These are phyloP conservation scores for Selaginella moellendorffii DNA, from an alignment of 75 land plant species.

Conservation along the genomic window DNA sequence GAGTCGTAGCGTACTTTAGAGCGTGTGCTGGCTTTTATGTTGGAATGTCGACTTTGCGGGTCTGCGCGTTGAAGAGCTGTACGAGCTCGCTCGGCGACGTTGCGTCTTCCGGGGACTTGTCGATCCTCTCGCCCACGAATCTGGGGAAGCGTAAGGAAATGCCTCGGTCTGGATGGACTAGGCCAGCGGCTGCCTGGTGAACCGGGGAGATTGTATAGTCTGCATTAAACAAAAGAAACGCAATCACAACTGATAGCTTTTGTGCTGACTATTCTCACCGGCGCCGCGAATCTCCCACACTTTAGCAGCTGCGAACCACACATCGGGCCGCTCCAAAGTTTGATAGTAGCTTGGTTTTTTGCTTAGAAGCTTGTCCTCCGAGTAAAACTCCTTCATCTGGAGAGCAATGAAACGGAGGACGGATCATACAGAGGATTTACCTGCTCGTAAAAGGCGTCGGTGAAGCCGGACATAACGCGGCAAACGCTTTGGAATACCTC, in stretches of 20 bases:
- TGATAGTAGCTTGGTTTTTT: conserved; percentile 72
- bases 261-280: conserved; percentile 23
- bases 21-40: conserved; percentile 51
- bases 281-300: conserved; percentile 98
- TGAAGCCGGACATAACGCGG: conserved; percentile 98
- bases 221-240: conserved; percentile 16
- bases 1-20: conserved; percentile 89
- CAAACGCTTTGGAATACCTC: conserved; percentile 97
- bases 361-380: conserved; percentile 46
- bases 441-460: conserved; percentile 77
- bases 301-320: conserved; percentile 78
- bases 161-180: conserved; percentile 84
- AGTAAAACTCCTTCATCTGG: conserved; percentile 76
- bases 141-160: conserved; percentile 88
- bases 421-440: conserved; percentile 19
- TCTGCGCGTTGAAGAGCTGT: conserved; percentile 55
- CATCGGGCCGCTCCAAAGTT: conserved; percentile 62
- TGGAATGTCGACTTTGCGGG: conserved; percentile 56
- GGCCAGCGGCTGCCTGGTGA: conserved; percentile 83
- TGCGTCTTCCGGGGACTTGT: conserved; percentile 77
- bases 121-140: conserved; percentile 41
- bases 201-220: conserved; percentile 89
- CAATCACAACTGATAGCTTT: not conserved
- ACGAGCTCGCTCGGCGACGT: conserved; percentile 71
- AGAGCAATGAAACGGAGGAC: not conserved